Evolutionary conservation across 164 flowering plant genomes (phyloP), one percentile per base, ranked within the genome.

Genomic region (Paratinospora sagittata): DNA sequence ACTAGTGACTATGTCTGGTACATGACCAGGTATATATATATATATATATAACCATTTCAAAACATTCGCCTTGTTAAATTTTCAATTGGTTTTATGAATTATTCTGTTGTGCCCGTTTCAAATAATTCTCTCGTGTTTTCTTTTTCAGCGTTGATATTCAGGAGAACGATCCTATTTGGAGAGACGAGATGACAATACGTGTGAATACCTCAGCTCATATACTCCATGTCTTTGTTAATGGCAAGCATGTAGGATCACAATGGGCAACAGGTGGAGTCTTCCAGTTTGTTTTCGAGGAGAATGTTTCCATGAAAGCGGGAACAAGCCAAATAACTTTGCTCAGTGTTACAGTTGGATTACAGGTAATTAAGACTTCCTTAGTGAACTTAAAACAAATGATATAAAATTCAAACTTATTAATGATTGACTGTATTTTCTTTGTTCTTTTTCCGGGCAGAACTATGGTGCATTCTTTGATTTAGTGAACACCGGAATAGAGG

Each of bases 1-100:
- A 33, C 57, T 0, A 86, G 88, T 73, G 96, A 92, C 63, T 92
- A 92, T 69, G 52, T 92, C 27, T 92, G 93, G 93, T 92, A 90
- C 81, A 88, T 84, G 85, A 87, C 93, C 14, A 86, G 81, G 94
- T 91, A 78, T 30, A 67, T 30, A 52, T 52, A 16, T 6, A 49
- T n/a, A 30, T 30, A 30, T 30, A 30, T 30, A 30, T 30, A 30
- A 30, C 34, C 34, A 30, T 30, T 30, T 30, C 34, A 30, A 30
- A 30, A 30, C 34, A 4, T 30, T 30, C 3, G 11, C 19, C 45
- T 58, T 30, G 27, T 63, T 17, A 41, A 27, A 27, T 23, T 62
- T 37, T 19, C 36, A 24, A 27, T 30, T 63, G 1, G 5, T 11
- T 34, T 30, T 30, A 3, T 11, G 0, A 27, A 27, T 8, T 64